A percentile compares a stretch with the other conserved stretches of the same genome.
These are phyloP conservation scores for Saitozyma podzolica DNA, from an alignment of 768 basidiomycete genomes.

Conservation along the genomic window DNA sequence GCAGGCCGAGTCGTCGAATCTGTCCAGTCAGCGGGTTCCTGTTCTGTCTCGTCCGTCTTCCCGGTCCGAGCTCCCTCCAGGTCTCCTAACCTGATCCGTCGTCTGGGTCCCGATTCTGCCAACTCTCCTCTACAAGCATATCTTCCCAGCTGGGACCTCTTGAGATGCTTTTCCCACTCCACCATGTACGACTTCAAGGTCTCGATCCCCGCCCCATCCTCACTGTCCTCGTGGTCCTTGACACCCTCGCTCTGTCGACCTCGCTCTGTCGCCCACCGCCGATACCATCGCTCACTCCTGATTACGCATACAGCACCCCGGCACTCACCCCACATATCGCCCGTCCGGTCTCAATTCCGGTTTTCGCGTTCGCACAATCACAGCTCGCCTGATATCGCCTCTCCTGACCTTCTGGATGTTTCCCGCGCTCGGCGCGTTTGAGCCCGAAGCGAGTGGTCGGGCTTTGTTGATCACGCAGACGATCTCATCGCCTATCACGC, in stretches of 20 bases:
- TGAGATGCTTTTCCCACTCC: no score
- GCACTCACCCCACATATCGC: slow-evolving; percentile 62
- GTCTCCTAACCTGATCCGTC: no score
- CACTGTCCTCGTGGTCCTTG: no score
- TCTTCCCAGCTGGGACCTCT: not conserved
- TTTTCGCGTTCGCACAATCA: slow-evolving; percentile 92
- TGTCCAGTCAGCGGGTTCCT: slow-evolving; percentile 7
- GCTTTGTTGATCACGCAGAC: slow-evolving; percentile 77
- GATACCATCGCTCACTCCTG: no score
- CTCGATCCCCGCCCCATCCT: no score
- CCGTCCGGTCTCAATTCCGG: slow-evolving; percentile 83
- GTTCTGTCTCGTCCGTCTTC: no score
- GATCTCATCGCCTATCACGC: slow-evolving; percentile 19
- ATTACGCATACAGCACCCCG: no score
- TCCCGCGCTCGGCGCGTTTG: slow-evolving; percentile 59
- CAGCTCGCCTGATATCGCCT: slow-evolving; percentile 92
- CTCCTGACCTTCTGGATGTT: slow-evolving; percentile 85
- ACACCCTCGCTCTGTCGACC: no score
- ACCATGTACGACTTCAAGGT: no score
- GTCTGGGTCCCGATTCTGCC: no score
- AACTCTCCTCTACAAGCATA: not conserved
- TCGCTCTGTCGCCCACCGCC: no score
- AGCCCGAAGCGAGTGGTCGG: slow-evolving; percentile 67
- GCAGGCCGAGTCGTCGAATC: slow-evolving; percentile 94
- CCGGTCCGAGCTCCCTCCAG: no score